phyloP scores from a whole-genome alignment of 2,329 filamentous ascomycete genomes.

The Penicillium nordicum region DNA sequence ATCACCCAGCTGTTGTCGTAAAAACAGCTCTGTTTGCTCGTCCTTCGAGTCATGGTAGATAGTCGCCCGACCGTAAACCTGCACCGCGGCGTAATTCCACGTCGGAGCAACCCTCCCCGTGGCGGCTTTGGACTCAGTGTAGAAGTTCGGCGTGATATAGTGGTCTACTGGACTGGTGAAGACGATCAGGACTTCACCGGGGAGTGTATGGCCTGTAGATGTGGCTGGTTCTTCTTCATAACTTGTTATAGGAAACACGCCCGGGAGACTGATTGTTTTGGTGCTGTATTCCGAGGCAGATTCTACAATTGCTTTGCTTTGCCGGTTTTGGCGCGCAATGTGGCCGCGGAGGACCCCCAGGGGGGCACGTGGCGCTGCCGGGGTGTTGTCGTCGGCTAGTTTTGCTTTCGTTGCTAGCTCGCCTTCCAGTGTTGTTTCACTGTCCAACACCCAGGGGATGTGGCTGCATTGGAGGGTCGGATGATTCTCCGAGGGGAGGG shows the following conservation, averaged over 20 bases:
- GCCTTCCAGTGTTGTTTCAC: neutral
- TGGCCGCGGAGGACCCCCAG: slow-evolving; percentile 16
- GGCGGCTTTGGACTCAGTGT: slow-evolving; percentile 60
- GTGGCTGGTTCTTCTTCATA: neutral
- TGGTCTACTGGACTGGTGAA: slow-evolving; percentile 21
- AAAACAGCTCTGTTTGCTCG: slow-evolving; percentile 5
- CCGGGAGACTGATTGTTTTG: neutral
- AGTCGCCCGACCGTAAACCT: slow-evolving; percentile 19
- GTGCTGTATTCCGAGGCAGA: neutral
- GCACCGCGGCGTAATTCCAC: slow-evolving; percentile 65
- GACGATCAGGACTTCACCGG: slow-evolving; percentile 16
- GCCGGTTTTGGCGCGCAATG: slow-evolving; percentile 21
- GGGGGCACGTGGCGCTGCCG: neutral
- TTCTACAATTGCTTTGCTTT: slow-evolving; percentile 20
- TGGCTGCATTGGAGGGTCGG: slow-evolving; percentile 20
- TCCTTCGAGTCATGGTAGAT: slow-evolving; percentile 10
- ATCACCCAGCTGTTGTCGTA: slow-evolving; percentile 14
- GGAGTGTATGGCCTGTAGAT: neutral
- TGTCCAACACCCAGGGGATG: slow-evolving; percentile 20
- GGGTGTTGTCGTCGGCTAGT: neutral
- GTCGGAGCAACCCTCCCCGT: slow-evolving; percentile 67
- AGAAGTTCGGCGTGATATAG: slow-evolving; percentile 56
- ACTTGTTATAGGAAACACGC: neutral
- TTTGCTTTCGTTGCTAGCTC: neutral
- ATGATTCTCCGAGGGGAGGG: slow-evolving; percentile 13